phyloP scores from a whole-genome alignment of 352 stramenopile genomes.

The Globisporangium uncinulatum region DNA sequence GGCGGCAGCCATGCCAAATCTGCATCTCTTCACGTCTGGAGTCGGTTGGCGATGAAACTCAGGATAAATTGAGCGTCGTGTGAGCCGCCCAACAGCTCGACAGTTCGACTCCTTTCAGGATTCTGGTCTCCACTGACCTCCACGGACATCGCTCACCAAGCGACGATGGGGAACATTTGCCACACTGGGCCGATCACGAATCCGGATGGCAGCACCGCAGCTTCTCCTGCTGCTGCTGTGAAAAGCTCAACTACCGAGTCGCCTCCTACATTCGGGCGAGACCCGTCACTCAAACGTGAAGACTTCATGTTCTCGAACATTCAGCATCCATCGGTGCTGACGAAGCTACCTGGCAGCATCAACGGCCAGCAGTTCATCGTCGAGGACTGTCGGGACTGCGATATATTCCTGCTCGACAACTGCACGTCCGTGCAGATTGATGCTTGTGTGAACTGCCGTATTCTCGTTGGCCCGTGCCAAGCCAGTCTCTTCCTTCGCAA shows the following conservation, averaged over 20 bases:
- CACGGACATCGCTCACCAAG: background rate
- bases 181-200: slow-evolving; percentile 27
- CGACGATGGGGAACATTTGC: slow-evolving; percentile 56
- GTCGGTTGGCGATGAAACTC: too few species aligned
- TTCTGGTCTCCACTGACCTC: too few species aligned
- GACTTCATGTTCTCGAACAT: slow-evolving; percentile 64
- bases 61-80: too few species aligned
- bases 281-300: slow-evolving; percentile 60
- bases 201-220: background rate
- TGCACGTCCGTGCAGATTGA: slow-evolving; percentile 78
- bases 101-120: too few species aligned
- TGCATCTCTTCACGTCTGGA: too few species aligned
- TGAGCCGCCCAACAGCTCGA: too few species aligned
- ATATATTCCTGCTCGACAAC: slow-evolving; percentile 75
- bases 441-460: slow-evolving; percentile 59
- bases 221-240: background rate
- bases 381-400: slow-evolving; percentile 62
- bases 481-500: slow-evolving; percentile 68
- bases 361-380: slow-evolving; percentile 80
- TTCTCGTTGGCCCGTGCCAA: slow-evolving; percentile 63
- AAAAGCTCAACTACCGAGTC: slow-evolving; percentile 4
- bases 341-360: slow-evolving; percentile 54
- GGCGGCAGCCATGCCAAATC: too few species aligned
- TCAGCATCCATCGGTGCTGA: slow-evolving; percentile 29
- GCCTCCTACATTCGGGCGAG: slow-evolving; percentile 43